Base-by-base conservation (phyloP, 805 yeast species). In the Kodamaea sagamina region DNA sequence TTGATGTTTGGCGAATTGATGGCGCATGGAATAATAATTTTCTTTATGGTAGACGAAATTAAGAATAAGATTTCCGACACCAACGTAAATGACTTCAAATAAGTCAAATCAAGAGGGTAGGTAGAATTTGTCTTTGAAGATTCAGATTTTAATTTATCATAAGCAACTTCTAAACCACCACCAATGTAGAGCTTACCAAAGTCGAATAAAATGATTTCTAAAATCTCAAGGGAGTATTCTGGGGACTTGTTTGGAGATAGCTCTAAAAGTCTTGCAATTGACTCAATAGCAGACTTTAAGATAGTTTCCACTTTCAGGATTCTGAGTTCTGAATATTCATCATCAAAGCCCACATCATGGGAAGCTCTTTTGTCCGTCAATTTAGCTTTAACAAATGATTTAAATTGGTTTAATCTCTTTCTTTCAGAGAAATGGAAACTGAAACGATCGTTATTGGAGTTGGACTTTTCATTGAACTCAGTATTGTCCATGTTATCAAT, bases 131-230 rank as follows among this genome's bases (percentile, higher is more conserved):
- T 48, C 39, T 59, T 60, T 6, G 63, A 46, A 26, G 68, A 67
- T 50, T 71, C 67, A 50, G 67, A 65, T 40, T 59, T 61, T 24
- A 78, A 59, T 36, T 62, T 62, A 39, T 68, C 75, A 52, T 80
- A 85, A 1, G 89, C 73, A 3, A 81, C 79, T 51, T 88, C 96
- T 31, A 90, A 61, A 0, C 88, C 89, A 11, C 81, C 71, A 29
- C 86, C 89, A 34, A 89, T 75, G 55, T 86, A 89, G 2, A 83
- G 74, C 26, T 79, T 79, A 1, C 95, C 93, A 28, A 87, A 72
- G 42, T 84, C 89, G 36, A 78, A 72, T 16, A 88, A 62, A 40
- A 88, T 59, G 27, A 86, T 71, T 47, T 86, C 87, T 45, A 86
- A 68, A 10, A 90, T 62, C 47, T 82, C 89, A 34, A 79, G 64